Evolutionary conservation across 768 basidiomycete species (phyloP), one percentile per base, ranked within the genome.

Genomic region (Hemileccinum impolitum): DNA sequence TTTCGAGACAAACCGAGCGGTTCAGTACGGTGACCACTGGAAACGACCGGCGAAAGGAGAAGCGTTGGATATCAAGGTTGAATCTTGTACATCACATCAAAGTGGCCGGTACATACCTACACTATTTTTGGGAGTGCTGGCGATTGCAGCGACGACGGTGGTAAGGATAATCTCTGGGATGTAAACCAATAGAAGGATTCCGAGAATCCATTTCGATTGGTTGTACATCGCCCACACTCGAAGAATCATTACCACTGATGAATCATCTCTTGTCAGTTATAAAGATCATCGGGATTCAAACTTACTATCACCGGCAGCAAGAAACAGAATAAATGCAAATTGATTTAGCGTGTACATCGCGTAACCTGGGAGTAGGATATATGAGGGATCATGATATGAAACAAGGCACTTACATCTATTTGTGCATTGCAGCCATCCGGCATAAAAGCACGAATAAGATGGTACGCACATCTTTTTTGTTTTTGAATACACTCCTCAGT

Each of bases 201-300:
- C 6, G 11, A 56, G 31, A 12, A 56, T 39, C n/a, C 8, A 11
- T 25, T 18, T 47, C 17, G 55, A 56, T 3, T 6, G 11, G 10
- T 11, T 14, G 18, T 48, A 56, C 26, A 56, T 39, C 23, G 51
- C 50, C 36, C 40, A 52, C n/a, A 52, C 52, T 10, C 50, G 50
- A 18, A 53, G 44, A 13, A 56, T 21, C 53, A 56, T 56, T 14
- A 44, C 17, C 38, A 39, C 52, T 53, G 21, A 25, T 11, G 31
- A 17, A 26, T 12, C 39, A n/a, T 18, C 25, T 40, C 28, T 9
- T 15, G 26, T 19, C 18, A 25, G 17, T n/a, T 13, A 32, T 6
- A 36, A 12, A 14, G 10, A 25, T 19, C 28, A n/a, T 25, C 23
- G 4, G 7, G 23, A 31, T 39, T 8, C 15, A 17, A 36, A 41